These are phyloP conservation scores for Penicillium alfredii DNA, from an alignment of 495 filamentous ascomycete genomes.

Conservation along the genomic window DNA sequence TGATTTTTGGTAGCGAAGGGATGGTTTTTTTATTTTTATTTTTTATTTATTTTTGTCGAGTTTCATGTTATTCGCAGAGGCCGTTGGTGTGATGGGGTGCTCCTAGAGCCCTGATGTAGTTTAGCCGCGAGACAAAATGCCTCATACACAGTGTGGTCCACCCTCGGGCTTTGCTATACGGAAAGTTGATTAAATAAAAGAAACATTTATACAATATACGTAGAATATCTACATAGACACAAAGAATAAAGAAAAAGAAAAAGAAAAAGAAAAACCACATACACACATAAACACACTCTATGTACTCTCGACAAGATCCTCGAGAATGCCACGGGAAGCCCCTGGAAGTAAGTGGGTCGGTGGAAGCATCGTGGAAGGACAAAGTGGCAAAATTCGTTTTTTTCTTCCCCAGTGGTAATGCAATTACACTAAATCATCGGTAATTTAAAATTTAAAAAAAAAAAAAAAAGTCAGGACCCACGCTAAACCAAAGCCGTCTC, in stretches of 20 bases:
- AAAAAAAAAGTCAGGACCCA: conserved; percentile 7
- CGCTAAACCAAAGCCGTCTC: conserved; percentile 22
- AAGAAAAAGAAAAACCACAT: conserved; percentile 1
- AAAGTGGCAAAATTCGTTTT: conserved; percentile 1
- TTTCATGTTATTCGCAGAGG: conserved; percentile 3
- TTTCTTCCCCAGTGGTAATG: no score
- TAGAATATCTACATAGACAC: no score
- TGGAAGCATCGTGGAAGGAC: conserved; percentile 12
- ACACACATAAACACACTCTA: conserved; percentile 1
- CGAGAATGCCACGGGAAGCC: no score
- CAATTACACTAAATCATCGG: not conserved
- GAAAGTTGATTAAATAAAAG: no score
- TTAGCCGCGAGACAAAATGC: conserved; percentile 27
- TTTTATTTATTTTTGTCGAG: no score
- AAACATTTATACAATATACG: no score
- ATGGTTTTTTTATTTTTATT: no score
- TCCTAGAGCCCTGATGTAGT: conserved; percentile 18
- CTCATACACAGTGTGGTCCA: conserved; percentile 26
- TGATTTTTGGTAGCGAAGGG: no score
- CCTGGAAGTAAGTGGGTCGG: no score
- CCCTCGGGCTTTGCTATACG: no score
- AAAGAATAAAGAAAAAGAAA: conserved; percentile 1
- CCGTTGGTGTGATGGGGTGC: not conserved
- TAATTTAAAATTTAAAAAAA: conserved; percentile 5
- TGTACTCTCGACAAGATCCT: no score